Base-by-base conservation (phyloP, 805 yeast species). In the Millerozyma miso region DNA sequence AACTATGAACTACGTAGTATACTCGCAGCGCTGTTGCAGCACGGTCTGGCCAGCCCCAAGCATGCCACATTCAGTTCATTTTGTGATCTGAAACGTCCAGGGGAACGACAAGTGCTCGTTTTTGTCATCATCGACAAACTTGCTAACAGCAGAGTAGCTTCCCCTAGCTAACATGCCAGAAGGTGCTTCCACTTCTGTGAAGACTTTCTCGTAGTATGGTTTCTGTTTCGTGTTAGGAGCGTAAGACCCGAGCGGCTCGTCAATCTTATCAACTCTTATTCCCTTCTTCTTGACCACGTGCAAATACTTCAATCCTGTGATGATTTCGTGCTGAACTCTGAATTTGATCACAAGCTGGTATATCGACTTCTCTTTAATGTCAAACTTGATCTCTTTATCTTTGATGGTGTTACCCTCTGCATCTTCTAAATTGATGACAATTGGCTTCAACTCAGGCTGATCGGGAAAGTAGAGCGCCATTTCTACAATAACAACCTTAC, bases 81-180 rank as follows among this genome's bases (percentile, higher is more conserved):
- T 89, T 37, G 83, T 80, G 46, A 89, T 87, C 53, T 84, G 83
- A 54, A 89, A 88, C 47, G 83, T 79, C 97, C 97, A 90, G 37
- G 91, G 85, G 52, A 88, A 71, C 31, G 78, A 72, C 60, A 87
- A 72, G 62, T 88, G 95, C 40, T 74, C 76, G 17, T 71, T 75
- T 53, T 83, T 81, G 62, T 90, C 97, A 63, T 89, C 97, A 56
- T 90, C 97, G 36, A 86, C 73, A 56, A 89, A 88, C 62, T 84
- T 86, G 13, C 95, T 82, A 31, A 77, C 73, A 4, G 95, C 95
- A 35, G 82, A 77, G 67, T 88, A 90, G 38, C 79, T 74, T 33
- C 97, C 97, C 64, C 97, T 79, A 3, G 93, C 96, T 49, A 90
- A 64, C 62, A 90, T 63, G 1, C 97, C 97, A 37, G 88, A 76